Evolutionary conservation across 2,329 filamentous ascomycete genomes (phyloP), one percentile per base, ranked within the genome.

Genomic region (Colletotrichum magnum): DNA sequence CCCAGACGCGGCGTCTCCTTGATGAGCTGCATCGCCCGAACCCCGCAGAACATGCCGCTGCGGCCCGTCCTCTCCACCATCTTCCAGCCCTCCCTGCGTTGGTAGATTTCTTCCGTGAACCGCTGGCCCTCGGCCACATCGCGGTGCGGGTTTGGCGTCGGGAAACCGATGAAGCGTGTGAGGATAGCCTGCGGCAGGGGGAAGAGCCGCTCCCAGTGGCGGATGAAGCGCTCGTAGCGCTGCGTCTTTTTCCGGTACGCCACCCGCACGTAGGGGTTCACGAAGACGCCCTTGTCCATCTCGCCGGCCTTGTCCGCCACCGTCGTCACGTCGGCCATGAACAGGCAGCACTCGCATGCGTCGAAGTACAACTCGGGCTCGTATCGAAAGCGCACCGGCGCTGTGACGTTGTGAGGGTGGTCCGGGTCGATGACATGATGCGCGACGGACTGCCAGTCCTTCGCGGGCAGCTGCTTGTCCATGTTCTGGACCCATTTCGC

Each of bases 201-300:
- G 70, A 92, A 90, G 0, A 94, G 81, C 5, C 88, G 82, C 78
- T 94, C 92, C 74, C 92, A 90, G 13, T 89, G 87, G 68, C 88
- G 87, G 5, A 88, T 87, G 32, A 90, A 79, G 9, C 58, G 64
- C 53, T 70, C 68, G 15, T 58, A 36, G 2, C 26, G 39, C 9
- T 68, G 68, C 21, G 68, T 69, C 36, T 62, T 32, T 43, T 66
- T 66, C 16, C 88, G 86, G 76, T 94, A 94, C 1, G 92, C 89
- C 5, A 93, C 91, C 18, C 92, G 88, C 51, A 94, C 87, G 74
- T 88, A 94, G 0, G 92, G 92, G 75, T 94, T 94, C 83, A 94
- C 88, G 75, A 89, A 94, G 59, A 93, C 90, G 2, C 88, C 89
- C 76, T 32, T 69, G 21, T 69, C 66, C 10, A 43, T 52, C 66